phyloP scores from a whole-genome alignment of 768 basidiomycete species.

The Suillus hirtellus region DNA sequence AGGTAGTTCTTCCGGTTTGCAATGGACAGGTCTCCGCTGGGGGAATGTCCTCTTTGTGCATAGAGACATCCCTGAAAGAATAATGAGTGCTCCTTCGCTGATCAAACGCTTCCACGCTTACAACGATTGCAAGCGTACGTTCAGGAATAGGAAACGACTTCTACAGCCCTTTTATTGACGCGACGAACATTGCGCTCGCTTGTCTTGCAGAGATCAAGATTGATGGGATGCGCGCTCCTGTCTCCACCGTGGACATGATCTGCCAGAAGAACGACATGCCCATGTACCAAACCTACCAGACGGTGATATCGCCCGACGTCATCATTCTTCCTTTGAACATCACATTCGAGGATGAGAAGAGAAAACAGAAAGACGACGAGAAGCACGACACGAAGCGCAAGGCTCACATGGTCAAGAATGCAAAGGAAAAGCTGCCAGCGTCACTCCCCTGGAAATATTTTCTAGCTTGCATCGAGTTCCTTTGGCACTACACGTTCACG shows the following conservation, averaged over 20 bases:
- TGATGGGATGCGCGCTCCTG: neutral
- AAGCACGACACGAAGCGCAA: too few relatives aligned
- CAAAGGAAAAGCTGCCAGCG: too few relatives aligned
- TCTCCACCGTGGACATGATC: neutral
- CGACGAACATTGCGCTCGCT: neutral
- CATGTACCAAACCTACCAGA: neutral
- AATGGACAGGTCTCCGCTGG: too few relatives aligned
- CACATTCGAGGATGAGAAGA: neutral
- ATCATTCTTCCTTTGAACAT: neutral
- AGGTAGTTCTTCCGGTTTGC: too few relatives aligned
- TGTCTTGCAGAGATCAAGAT: constrained; percentile 4
- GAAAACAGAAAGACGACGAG: too few relatives aligned
- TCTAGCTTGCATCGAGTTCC: neutral
- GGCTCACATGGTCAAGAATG: neutral
- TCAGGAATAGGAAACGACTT: neutral
- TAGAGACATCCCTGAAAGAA: too few relatives aligned
- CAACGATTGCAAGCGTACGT: neutral
- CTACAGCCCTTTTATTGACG: neutral
- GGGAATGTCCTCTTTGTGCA: too few relatives aligned
- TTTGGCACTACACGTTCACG: neutral
- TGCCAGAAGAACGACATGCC: neutral
- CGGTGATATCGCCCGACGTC: neutral
- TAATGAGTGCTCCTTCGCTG: too few relatives aligned
- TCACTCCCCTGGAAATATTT: neutral
- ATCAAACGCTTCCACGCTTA: too few relatives aligned